phyloP scores from a whole-genome alignment of 768 basidiomycete genomes.

The Naematelia encephala region DNA sequence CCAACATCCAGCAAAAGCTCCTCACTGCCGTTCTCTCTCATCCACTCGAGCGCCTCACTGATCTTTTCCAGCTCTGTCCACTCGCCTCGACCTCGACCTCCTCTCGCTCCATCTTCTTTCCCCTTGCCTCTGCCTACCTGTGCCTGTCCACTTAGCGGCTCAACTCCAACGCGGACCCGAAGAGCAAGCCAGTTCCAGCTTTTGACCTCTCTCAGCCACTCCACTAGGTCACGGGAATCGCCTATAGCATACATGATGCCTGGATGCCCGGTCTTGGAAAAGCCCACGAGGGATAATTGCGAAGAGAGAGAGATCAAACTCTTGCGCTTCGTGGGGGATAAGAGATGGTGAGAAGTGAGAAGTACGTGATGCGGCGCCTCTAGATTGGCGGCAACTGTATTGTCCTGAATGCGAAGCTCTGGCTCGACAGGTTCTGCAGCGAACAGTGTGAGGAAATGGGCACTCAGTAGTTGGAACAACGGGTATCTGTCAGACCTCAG shows the following conservation, averaged over 20 bases:
- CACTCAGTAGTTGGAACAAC: slow-evolving; percentile 60
- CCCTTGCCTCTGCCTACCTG: slow-evolving; percentile 3
- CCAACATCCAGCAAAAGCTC: slow-evolving; percentile 63
- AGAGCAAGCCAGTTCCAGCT: slow-evolving; percentile 77
- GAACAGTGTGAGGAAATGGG: slow-evolving; percentile 61
- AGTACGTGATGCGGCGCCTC: slow-evolving; percentile 58
- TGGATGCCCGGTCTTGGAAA: slow-evolving; percentile 72
- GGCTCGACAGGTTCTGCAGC: slow-evolving; percentile 1
- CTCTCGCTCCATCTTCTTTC: slow-evolving; percentile 19
- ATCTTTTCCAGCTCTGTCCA: slow-evolving; percentile 71
- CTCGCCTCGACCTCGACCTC: slow-evolving; percentile 29
- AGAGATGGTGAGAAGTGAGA: slow-evolving; percentile 67
- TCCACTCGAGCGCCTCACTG: slow-evolving; percentile 66
- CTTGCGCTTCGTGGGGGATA: slow-evolving; percentile 57
- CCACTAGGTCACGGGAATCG: slow-evolving; percentile 56
- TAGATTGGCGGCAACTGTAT: background rate
- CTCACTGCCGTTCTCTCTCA: slow-evolving; percentile 61
- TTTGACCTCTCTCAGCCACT: slow-evolving; percentile 66
- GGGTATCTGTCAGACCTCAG: slow-evolving; percentile 59
- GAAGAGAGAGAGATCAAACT: slow-evolving; percentile 60
- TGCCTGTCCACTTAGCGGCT: slow-evolving; percentile 4
- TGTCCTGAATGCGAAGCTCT: background rate
- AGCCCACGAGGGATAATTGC: slow-evolving; percentile 60
- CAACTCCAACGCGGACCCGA: slow-evolving; percentile 56
- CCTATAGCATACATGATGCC: slow-evolving; percentile 73